Evolutionary conservation across 371 early-diverging fungal genomes (phyloP).

Genomic region (Mortierella sp.): DNA sequence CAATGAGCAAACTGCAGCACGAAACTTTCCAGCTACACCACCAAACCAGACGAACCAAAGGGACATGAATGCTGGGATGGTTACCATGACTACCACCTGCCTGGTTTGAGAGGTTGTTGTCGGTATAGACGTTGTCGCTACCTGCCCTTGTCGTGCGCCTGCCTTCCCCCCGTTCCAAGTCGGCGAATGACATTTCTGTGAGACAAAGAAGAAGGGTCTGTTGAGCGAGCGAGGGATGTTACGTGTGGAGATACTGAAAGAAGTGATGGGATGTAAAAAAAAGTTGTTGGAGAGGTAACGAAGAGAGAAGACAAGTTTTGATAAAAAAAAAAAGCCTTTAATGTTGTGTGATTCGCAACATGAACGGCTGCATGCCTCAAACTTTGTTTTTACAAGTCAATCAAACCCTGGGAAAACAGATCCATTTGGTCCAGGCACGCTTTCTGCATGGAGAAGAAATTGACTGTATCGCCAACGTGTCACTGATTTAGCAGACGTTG

Average conservation of each 20-base stretch:
- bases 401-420: too few relatives aligned
- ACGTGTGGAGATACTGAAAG: too few relatives aligned
- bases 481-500: too few relatives aligned
- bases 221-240: not conserved
- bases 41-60: too few relatives aligned
- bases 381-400: too few relatives aligned
- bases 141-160: slow-evolving; percentile 27
- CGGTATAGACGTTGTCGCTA: slow-evolving; percentile 18
- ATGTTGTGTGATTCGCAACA: too few relatives aligned
- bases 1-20: too few relatives aligned
- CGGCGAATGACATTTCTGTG: slow-evolving; percentile 47
- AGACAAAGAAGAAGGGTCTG: not conserved
- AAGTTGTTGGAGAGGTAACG: not conserved
- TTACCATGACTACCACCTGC: slow-evolving; percentile 15
- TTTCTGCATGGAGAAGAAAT: too few relatives aligned
- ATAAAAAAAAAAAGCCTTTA: not conserved
- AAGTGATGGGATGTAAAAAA: not conserved
- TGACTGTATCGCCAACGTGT: too few relatives aligned
- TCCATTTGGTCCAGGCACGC: too few relatives aligned
- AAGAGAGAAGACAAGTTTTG: not conserved
- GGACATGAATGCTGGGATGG: not conserved
- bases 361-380: too few relatives aligned
- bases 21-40: too few relatives aligned
- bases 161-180: slow-evolving; percentile 50
- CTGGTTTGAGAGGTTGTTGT: slow-evolving; percentile 24